These are phyloP conservation scores for Gossypium ekmanianum DNA, from an alignment of 345 rosid species.

Conservation along the genomic window DNA sequence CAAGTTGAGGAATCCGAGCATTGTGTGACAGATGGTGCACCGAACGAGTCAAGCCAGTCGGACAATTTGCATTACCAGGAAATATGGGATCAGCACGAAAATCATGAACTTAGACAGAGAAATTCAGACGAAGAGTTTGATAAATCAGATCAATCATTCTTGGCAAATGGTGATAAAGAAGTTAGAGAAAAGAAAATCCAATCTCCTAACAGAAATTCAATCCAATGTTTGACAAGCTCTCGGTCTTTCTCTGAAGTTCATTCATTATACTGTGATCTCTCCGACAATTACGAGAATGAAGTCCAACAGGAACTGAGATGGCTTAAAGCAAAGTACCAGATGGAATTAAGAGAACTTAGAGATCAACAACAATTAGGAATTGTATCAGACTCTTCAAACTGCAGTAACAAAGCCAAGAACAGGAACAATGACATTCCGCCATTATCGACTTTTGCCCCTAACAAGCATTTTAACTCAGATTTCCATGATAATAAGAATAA, in stretches of 20 bases:
- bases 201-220: conserved; percentile 26
- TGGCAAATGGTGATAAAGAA: conserved; percentile 21
- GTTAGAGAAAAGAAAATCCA: conserved; percentile 21
- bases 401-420: conserved; percentile 22
- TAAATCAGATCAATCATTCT: conserved; percentile 28
- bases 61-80: conserved; percentile 39
- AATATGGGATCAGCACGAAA: conserved; percentile 69
- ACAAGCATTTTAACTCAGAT: conserved; percentile 19
- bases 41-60: conserved; percentile 23
- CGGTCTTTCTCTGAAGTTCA: conserved; percentile 32
- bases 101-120: conserved; percentile 57
- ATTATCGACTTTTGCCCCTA: neutral
- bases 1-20: conserved; percentile 47
- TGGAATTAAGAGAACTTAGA: conserved; percentile 46
- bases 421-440: conserved; percentile 16
- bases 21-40: conserved; percentile 28
- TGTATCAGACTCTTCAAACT: conserved; percentile 25
- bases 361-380: conserved; percentile 49
- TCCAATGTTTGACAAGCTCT: conserved; percentile 28
- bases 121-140: conserved; percentile 58
- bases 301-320: conserved; percentile 57
- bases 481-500: conserved; percentile 15
- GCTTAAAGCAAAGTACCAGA: conserved; percentile 63
- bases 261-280: conserved; percentile 26
- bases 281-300: conserved; percentile 38